phyloP scores from a whole-genome alignment of 306 rosid genomes.

The Corylus heterophylla region DNA sequence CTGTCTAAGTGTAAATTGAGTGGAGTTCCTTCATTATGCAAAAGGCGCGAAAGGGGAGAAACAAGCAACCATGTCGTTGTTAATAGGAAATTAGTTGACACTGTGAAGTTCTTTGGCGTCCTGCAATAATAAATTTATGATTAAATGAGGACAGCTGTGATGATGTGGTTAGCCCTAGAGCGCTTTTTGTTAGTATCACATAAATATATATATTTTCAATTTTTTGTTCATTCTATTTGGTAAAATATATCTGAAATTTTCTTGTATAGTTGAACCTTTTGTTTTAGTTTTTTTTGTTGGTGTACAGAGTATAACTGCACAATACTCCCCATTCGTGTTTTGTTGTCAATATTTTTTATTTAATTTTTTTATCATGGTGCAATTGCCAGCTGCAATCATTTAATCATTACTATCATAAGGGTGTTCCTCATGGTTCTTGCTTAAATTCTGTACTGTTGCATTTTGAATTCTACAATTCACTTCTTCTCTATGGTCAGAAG shows the following conservation, averaged over 20 bases:
- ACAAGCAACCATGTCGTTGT: not conserved
- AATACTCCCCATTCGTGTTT: not conserved
- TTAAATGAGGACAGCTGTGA: not conserved
- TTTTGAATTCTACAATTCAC: not conserved
- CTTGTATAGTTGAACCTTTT: not conserved
- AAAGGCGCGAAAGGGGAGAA: not conserved
- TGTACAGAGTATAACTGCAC: slow-evolving; percentile 5
- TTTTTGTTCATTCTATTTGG: not conserved
- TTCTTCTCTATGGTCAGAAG: too few relatives aligned
- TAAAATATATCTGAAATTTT: not conserved
- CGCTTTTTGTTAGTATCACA: not conserved
- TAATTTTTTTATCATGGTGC: not conserved
- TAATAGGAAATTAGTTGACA: not conserved
- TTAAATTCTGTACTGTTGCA: not conserved
- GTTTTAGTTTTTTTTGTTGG: not conserved
- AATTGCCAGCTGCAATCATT: not conserved
- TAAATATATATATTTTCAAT: not conserved
- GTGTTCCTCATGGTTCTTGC: not conserved
- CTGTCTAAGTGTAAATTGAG: not conserved
- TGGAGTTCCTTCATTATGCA: not conserved
- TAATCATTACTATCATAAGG: not conserved
- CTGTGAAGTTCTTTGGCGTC: not conserved
- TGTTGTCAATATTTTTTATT: not conserved
- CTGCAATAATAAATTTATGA: not conserved
- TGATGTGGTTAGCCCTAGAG: not conserved